Evolutionary conservation across 176 grass and related monocot species (phyloP), one percentile per base, ranked within the genome.

Genomic region (Oryza coarctata): DNA sequence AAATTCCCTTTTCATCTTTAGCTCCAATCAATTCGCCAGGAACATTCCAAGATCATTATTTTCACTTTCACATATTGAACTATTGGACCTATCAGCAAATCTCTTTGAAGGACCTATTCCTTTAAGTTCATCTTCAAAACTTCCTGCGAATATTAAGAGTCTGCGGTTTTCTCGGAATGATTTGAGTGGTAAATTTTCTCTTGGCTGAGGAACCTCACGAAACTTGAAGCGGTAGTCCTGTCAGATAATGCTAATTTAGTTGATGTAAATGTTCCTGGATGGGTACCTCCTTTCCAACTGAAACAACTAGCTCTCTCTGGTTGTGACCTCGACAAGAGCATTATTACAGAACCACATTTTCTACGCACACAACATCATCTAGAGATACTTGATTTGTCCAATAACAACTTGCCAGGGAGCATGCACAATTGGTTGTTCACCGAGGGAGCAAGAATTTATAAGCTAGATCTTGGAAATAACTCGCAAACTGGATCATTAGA

Each of bases 371-470:
- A 88, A 1, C 1, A 13, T 58, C 10, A 82, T 32, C 5, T 91
- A 39, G 11, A 73, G 39, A 3, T 39, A 7, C 78, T 91, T 27
- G 77, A 85, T 60, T 69, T 91, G 32, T 77, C 86, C 7, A 57
- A 82, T 7, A 88, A 65, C 38, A 83, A 62, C 18, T 67, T 87
- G 25, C 9, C 18, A 12, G 89, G 36, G 23, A 66, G 7, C 22
- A 69, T 88, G 49, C 82, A 78, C 0, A 71, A 32, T 55, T 92
- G 86, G 78, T 25, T 88, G 13, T 82, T 92, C 12, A 63, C 68
- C 40, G 74, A 85, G 22, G 23, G 73, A 15, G 18, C 78, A 2
- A 44, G 30, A 40, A 12, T 88, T 11, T 0, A 4, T 3, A 0
- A 34, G 9, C 39, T 88, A 14, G 2, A 74, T 44, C 70, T 92